phyloP scores from a whole-genome alignment of 1,284 basidiomycete genomes.

The Rhodotorula sp. region DNA sequence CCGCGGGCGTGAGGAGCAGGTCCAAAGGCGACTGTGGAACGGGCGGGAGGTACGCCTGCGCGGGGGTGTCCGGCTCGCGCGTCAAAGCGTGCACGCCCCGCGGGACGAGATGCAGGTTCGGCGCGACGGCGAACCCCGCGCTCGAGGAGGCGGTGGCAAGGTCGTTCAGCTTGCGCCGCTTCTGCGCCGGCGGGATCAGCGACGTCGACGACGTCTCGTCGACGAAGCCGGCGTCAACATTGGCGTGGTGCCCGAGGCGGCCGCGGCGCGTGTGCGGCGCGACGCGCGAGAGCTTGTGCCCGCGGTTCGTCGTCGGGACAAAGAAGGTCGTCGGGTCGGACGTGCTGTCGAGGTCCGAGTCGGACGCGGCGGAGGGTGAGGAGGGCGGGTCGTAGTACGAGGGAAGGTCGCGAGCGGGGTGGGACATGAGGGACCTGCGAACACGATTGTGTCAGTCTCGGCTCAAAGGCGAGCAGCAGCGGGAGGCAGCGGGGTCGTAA shows the following conservation, averaged over 20 bases:
- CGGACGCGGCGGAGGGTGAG: not conserved
- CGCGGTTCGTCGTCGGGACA: constrained; percentile 42
- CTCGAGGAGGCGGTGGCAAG: constrained; percentile 8
- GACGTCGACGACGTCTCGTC: constrained; percentile 3
- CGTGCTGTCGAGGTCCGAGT: not conserved
- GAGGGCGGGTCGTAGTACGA: constrained; percentile 37
- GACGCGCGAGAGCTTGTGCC: constrained; percentile 41
- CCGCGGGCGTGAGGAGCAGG: constrained; percentile 38
- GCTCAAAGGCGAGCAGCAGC: not conserved
- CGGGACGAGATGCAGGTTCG: constrained; percentile 36
- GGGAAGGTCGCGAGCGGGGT: constrained; percentile 32
- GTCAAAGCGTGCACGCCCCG: constrained; percentile 16
- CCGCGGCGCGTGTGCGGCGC: constrained; percentile 38
- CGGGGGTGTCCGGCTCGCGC: constrained; percentile 25
- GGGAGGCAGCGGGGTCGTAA: not conserved
- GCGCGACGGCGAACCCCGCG: constrained; percentile 34
- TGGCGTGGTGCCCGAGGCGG: constrained; percentile 41
- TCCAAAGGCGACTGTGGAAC: constrained; percentile 44
- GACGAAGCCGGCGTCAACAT: constrained; percentile 34
- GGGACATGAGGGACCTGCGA: constrained; percentile 16
- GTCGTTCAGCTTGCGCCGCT: constrained; percentile 38
- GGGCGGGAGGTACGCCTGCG: constrained; percentile 37
- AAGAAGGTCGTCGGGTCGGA: not conserved
- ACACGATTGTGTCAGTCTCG: not conserved
- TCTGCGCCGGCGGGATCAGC: constrained; percentile 15